Evolutionary conservation across 139 green algal species (phyloP), one percentile per base, ranked within the genome.

Genomic region (Haematococcus lacustris): DNA sequence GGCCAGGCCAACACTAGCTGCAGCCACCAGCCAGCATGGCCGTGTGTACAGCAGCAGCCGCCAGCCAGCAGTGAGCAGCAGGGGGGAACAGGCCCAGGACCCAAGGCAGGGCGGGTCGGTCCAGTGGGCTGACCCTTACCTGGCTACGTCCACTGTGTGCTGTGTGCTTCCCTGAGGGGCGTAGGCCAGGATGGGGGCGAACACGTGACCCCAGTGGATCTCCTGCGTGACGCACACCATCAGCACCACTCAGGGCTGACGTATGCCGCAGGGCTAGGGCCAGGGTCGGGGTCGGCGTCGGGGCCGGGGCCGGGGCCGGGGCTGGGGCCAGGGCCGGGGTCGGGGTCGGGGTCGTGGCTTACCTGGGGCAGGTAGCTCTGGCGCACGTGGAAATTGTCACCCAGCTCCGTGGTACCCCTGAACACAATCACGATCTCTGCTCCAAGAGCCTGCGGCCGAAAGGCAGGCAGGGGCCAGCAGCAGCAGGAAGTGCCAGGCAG

Each of bases 371-470:
- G 74, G 78, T 94, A 96, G 40, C 83, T 91, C 75, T 86, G 86
- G 4, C 90, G 80, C 0, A 85, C 79, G 80, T 89, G 92, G 84
- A 96, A 96, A 33, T 77, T 85, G 70, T 93, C 88, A 62, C 88
- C 91, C 73, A 92, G 80, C 85, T 97, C 90, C 28, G 82, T 88
- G 23, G 66, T 76, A 9, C 82, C 91, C 77, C 94, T 88, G 71
- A 96, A 93, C 0, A 86, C 89, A 0, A 96, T 87, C 9, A 97
- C 86, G 26, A 97, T 82, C 79, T 97, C 92, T 1, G 88, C 88
- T 21, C 72, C 23, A 69, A 88, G 1, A 3, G 79, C 83, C 77
- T 90, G 78, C 17, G n/a, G 62, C 47, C n/a, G n/a, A 57, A 57
- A 57, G 47, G 13, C 13, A n/a, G 13, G 47, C 47, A 57, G 13